These are phyloP conservation scores for Hypoxylon sp. DNA, from an alignment of 2,329 filamentous ascomycete species.

Conservation along the genomic window DNA sequence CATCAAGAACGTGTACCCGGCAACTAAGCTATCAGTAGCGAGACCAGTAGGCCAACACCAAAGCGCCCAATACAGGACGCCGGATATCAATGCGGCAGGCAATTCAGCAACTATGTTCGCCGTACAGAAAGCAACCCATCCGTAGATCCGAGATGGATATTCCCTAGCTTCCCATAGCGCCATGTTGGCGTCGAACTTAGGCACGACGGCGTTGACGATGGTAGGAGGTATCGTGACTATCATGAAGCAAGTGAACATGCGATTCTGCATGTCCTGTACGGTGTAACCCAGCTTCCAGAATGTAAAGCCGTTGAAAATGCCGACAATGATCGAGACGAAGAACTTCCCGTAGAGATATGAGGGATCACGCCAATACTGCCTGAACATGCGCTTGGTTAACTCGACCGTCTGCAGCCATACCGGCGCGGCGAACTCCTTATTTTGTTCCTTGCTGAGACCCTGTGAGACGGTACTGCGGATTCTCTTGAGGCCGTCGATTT, in stretches of 20 bases:
- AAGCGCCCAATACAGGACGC: constrained; percentile 77
- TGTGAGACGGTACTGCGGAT: constrained; percentile 46
- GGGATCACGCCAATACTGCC: constrained; percentile 82
- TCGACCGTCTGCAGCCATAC: constrained; percentile 73
- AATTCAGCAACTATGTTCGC: constrained; percentile 82
- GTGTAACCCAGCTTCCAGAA: constrained; percentile 79
- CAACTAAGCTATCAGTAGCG: constrained; percentile 73
- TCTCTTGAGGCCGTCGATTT: constrained; percentile 74
- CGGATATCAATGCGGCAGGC: constrained; percentile 75
- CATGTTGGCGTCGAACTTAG: constrained; percentile 84
- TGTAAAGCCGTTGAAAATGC: constrained; percentile 85
- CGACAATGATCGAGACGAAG: constrained; percentile 78
- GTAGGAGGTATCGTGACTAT: constrained; percentile 77
- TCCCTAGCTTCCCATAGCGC: constrained; percentile 81
- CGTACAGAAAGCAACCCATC: constrained; percentile 82
- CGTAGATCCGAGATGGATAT: constrained; percentile 81
- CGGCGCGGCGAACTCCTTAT: constrained; percentile 76
- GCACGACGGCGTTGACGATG: constrained; percentile 79
- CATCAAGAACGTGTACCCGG: constrained; percentile 86
- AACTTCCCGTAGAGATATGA: constrained; percentile 84
- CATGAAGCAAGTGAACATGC: constrained; percentile 81
- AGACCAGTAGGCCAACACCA: constrained; percentile 86
- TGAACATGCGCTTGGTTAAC: constrained; percentile 79
- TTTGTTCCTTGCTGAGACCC: constrained; percentile 60
- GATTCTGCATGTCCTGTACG: constrained; percentile 79